Percentiles rank a stretch among this genome's conserved stretches.
These are phyloP conservation scores for Aspergillus sp. DNA, from an alignment of 2,329 filamentous ascomycete genomes.

Conservation along the genomic window DNA sequence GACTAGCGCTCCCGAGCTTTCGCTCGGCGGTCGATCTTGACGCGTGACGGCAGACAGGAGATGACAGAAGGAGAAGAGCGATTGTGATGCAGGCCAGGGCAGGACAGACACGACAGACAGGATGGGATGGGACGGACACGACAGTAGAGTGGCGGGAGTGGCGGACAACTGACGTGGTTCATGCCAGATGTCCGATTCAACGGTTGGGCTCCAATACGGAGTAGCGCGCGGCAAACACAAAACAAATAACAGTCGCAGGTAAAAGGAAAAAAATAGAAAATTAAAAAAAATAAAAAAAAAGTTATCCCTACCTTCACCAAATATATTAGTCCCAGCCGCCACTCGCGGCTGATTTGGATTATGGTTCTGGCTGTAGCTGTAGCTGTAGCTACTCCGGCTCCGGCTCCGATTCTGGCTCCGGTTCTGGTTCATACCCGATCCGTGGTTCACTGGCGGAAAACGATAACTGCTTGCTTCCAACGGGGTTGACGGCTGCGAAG, in stretches of 20 bases:
- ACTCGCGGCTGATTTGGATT: constrained; percentile 3
- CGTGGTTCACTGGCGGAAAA: constrained; percentile 14
- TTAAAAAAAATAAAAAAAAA: constrained; percentile 4
- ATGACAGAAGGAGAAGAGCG: constrained; percentile 2
- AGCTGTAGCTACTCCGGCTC: no score
- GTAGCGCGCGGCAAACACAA: background rate
- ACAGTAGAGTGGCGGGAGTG: background rate
- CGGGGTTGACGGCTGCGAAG: background rate
- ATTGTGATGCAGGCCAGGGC: background rate
- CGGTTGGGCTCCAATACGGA: background rate
- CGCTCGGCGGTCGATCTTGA: constrained; percentile 22
- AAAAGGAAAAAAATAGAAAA: constrained; percentile 3
- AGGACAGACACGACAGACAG: background rate
- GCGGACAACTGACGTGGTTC: background rate
- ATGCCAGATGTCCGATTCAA: background rate
- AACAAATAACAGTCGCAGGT: constrained; percentile 1
- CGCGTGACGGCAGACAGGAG: constrained; percentile 9
- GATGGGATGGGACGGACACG: no score
- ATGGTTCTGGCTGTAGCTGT: constrained; percentile 9
- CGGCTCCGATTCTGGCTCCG: constrained; percentile 6
- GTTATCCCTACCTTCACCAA: constrained; percentile 22
- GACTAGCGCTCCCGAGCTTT: constrained; percentile 31
- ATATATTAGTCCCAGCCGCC: constrained; percentile 5
- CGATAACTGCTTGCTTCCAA: constrained; percentile 14
- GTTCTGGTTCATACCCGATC: constrained; percentile 13